Base-by-base conservation (phyloP, 73 alveolate genomes). In the Paramecium caudatum region DNA sequence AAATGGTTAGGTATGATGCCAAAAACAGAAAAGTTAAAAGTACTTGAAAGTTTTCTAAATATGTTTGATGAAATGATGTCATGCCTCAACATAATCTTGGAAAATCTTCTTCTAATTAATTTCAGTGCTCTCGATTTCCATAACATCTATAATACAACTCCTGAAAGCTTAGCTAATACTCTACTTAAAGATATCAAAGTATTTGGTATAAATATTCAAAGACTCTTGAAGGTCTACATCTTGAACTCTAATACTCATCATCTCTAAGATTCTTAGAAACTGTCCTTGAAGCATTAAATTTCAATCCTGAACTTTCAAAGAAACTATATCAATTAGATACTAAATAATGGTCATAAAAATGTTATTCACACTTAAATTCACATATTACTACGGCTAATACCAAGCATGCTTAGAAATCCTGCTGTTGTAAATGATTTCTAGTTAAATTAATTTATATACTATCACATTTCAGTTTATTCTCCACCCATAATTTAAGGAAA, bases 161-260 rank as follows among this genome's bases (percentile, higher is more conserved):
- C 84, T 32, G 50, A 37, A 32, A 68, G 34, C 34, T 30, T 68
- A 17, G 84, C 50, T 33, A 37, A 68, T 30, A 68, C 33, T 13
- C 61, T 68, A 10, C 34, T 10, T 16, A 68, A 68, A 33, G 84
- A 68, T 68, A 68, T 68, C 10, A 68, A 68, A 9, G 84, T 68
- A 68, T 3, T 12, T 68, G n/a, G 34, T 32, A 33, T 25, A 55
- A 27, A 55, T 68, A 34, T 32, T 34, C 15, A 34, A 32, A 68
- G 84, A 68, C 84, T 25, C 84, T 68, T 68, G 84, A 68, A 68
- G 84, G 84, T 3, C 61, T 68, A 4, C 84, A 68, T 32, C 34
- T 68, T 32, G 84, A 68, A 16, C 30, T 68, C 1, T 16, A 34
- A 16, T 68, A 3, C 16, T 8, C 10, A 68, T 68, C 84, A 33